Evolutionary conservation across 805 yeast genomes (phyloP), one percentile per base, ranked within the genome.

Genomic region (Yarrowia deformans): DNA sequence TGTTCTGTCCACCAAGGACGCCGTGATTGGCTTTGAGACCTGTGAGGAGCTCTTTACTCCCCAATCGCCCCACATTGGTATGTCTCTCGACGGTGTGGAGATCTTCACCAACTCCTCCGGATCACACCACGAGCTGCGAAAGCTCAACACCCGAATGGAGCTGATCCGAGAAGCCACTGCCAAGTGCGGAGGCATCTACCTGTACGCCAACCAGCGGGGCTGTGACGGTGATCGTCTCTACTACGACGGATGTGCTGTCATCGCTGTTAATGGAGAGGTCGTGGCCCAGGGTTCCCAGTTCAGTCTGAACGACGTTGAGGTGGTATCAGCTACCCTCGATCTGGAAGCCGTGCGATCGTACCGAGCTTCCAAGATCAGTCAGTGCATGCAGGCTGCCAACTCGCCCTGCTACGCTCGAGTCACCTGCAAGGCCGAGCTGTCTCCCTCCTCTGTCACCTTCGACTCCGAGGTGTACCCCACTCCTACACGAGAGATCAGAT

Each of bases 1-100:
- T 69, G 90, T 91, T 4, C 81, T 95, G 54, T 86, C 90, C 67
- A 90, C 97, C 0, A 77, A 87, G 70, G 98, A 93, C 74, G 92
- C 98, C 0, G 88, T 90, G 54, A 83, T 95, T 69, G 99, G 99
- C n/a, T 91, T 94, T 55, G 99, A 95, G 79, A 96, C 99, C 0
- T 95, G 99, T 78, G 99, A 95, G 78, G 99, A 95, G 79, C 82
- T 95, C 69, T 95, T 95, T 79, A 95, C 99, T 0, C 99, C 99
- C 0, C 89, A 91, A 72, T 88, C 97, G 3, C 99, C 99, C 3
- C 97, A 94, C 78, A 90, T 95, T 69, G 87, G 87, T 19, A 88
- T 94, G 91, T 86, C 97, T 0, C 81, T 95, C 42, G 98, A 93
- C 78, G 99, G 99, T 52, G 97, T 94, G n/a, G 99, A 95, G 79